phyloP scores from a whole-genome alignment of 2,329 filamentous ascomycete genomes.

The Calycina marina region DNA sequence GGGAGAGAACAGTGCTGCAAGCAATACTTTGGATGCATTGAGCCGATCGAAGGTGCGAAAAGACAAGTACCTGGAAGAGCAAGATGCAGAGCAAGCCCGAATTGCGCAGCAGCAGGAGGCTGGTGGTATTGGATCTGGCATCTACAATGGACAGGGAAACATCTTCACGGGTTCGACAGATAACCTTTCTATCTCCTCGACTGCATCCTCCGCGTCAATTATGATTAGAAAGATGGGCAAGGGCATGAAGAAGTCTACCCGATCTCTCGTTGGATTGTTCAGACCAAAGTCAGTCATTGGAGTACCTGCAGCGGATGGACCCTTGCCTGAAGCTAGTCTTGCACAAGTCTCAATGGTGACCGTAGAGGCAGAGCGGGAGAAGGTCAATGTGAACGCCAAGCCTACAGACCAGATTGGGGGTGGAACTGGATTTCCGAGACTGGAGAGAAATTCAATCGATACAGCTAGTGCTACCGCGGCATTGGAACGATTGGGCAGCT shows the following conservation, averaged over 20 bases:
- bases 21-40: constrained; percentile 15
- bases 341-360: constrained; percentile 93
- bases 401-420: constrained; percentile 53
- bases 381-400: constrained; percentile 60
- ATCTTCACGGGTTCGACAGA: constrained; percentile 86
- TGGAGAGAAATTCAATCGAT: constrained; percentile 73
- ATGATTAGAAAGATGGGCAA: constrained; percentile 99
- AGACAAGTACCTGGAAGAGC: constrained; percentile 42
- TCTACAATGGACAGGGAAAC: constrained; percentile 75
- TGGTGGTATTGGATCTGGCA: constrained; percentile 78
- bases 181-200: constrained; percentile 83
- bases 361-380: constrained; percentile 79
- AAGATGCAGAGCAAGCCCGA: constrained; percentile 77
- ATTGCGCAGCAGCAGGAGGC: constrained; percentile 91
- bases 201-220: constrained; percentile 75
- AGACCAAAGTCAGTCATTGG: constrained; percentile 85
- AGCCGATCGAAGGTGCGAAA: constrained; percentile 48
- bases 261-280: constrained; percentile 87
- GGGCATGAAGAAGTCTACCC: constrained; percentile 87
- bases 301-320: constrained; percentile 54
- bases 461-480: constrained; percentile 32
- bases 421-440: constrained; percentile 67
- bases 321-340: constrained; percentile 51
- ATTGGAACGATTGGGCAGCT: constrained; percentile 37
- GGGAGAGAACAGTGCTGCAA: constrained; percentile 39